A percentile compares a stretch with the other conserved stretches of the same genome.
These are phyloP conservation scores for Quercus agrifolia DNA, from an alignment of 306 rosid genomes.

Conservation along the genomic window DNA sequence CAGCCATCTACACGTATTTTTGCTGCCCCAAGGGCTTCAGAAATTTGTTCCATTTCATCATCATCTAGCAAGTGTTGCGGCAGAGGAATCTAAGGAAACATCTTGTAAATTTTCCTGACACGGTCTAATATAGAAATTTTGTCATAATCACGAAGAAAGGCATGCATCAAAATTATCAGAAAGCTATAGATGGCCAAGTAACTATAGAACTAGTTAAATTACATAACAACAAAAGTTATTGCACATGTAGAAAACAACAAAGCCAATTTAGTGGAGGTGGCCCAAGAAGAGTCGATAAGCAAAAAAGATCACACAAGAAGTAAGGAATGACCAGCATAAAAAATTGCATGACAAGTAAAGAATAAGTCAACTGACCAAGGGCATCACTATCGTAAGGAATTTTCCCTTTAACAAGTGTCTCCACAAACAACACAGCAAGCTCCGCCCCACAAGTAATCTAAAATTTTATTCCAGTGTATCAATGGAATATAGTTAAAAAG, in stretches of 20 bases:
- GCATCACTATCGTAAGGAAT: conserved; percentile 56
- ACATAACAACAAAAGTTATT: not conserved
- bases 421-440: conserved; percentile 86
- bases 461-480: conserved; percentile 1
- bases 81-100: conserved; percentile 67
- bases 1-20: conserved; percentile 88
- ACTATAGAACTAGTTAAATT: not conserved
- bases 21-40: conserved; percentile 83
- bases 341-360: conserved; percentile 22
- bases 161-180: conserved; percentile 12
- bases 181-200: conserved; percentile 16
- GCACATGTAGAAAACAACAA: conserved; percentile 3
- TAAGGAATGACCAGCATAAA: conserved; percentile 5
- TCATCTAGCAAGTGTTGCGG: conserved; percentile 73
- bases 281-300: conserved; percentile 10
- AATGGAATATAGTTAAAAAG: not conserved
- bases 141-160: conserved; percentile 25
- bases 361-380: conserved; percentile 59
- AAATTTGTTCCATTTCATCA: conserved; percentile 71
- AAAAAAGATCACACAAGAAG: conserved; percentile 3
- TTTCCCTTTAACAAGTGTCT: conserved; percentile 75
- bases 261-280: conserved; percentile 18
- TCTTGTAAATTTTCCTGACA: conserved; percentile 62
- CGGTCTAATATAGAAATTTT: conserved; percentile 47
- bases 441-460: conserved; percentile 98